A percentile compares a stretch with the other conserved stretches of the same genome.
These are phyloP conservation scores for Cyclotella sp. DNA, from an alignment of 108 stramenopile species.

Conservation along the genomic window DNA sequence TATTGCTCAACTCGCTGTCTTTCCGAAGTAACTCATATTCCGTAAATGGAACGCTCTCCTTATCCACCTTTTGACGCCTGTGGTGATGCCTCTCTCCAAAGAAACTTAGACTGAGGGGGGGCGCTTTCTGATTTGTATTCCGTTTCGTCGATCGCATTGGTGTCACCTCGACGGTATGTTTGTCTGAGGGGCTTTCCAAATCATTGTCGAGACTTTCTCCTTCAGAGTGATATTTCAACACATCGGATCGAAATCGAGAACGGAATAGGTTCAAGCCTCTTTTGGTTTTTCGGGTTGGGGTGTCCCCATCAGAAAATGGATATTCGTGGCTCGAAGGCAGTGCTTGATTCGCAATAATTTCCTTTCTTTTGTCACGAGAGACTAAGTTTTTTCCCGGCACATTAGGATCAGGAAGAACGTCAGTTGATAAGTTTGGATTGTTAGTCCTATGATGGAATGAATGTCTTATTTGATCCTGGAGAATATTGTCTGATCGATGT, in stretches of 20 bases:
- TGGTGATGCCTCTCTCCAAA: not conserved
- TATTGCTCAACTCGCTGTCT: not conserved
- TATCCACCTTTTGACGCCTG: not conserved
- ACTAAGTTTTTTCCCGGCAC: no score
- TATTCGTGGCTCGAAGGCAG: not conserved
- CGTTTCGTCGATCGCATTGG: not conserved
- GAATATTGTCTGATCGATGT: no score
- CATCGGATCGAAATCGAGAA: not conserved
- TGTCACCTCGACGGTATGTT: not conserved
- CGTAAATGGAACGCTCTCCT: not conserved
- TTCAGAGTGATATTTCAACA: slow-evolving; percentile 22
- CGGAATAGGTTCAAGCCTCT: not conserved
- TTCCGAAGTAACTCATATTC: not conserved
- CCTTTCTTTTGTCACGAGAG: no score
- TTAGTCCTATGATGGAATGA: no score
- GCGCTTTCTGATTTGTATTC: not conserved
- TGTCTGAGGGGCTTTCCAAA: slow-evolving; percentile 11
- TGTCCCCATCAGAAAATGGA: slow-evolving; percentile 18
- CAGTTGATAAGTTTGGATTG: no score
- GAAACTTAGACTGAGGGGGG: not conserved
- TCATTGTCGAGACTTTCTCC: slow-evolving; percentile 34
- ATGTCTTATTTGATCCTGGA: no score
- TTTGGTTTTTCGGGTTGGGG: slow-evolving; percentile 9
- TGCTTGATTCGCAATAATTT: not conserved
- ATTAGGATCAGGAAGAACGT: no score